Evolutionary conservation across 805 yeast species (phyloP).

Genomic region (Myxozyma kluyveri): DNA sequence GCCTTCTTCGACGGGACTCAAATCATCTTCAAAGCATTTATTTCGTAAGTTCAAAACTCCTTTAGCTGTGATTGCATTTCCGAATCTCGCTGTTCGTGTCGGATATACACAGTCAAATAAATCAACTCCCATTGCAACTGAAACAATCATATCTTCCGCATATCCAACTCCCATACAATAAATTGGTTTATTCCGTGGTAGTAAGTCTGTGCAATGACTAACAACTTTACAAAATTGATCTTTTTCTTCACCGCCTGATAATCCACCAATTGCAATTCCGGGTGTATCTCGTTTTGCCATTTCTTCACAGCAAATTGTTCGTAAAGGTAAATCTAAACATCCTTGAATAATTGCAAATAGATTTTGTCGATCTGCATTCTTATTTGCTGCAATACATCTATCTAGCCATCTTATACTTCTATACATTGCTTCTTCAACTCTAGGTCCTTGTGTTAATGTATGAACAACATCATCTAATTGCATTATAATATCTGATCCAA

Average conservation of each 20-base stretch:
- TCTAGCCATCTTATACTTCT: slow-evolving; percentile 47
- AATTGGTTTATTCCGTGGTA: slow-evolving; percentile 45
- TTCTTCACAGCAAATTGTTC: slow-evolving; percentile 43
- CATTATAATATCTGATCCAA: slow-evolving; percentile 49
- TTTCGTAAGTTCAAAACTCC: slow-evolving; percentile 42
- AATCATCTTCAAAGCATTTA: slow-evolving; percentile 39
- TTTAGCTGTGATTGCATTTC: slow-evolving; percentile 44
- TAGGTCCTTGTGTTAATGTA: slow-evolving; percentile 45
- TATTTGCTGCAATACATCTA: slow-evolving; percentile 45
- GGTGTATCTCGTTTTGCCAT: slow-evolving; percentile 47
- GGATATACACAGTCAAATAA: slow-evolving; percentile 49
- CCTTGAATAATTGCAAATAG: slow-evolving; percentile 48
- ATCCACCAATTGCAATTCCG: slow-evolving; percentile 49
- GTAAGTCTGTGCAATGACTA: slow-evolving; percentile 41
- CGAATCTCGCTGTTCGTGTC: slow-evolving; percentile 46
- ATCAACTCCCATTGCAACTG: slow-evolving; percentile 49
- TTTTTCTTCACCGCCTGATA: slow-evolving; percentile 49
- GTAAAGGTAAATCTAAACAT: slow-evolving; percentile 43
- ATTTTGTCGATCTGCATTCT: slow-evolving; percentile 44
- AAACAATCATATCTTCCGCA: slow-evolving; percentile 47
- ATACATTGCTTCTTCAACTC: slow-evolving; percentile 49
- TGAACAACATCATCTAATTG: slow-evolving; percentile 48
- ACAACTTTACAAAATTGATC: slow-evolving; percentile 44
- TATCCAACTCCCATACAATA: slow-evolving; percentile 51
- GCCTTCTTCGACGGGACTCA: slow-evolving; percentile 41